phyloP scores from a whole-genome alignment of 1,139 yeast species.

The Taiozyma sp. region DNA sequence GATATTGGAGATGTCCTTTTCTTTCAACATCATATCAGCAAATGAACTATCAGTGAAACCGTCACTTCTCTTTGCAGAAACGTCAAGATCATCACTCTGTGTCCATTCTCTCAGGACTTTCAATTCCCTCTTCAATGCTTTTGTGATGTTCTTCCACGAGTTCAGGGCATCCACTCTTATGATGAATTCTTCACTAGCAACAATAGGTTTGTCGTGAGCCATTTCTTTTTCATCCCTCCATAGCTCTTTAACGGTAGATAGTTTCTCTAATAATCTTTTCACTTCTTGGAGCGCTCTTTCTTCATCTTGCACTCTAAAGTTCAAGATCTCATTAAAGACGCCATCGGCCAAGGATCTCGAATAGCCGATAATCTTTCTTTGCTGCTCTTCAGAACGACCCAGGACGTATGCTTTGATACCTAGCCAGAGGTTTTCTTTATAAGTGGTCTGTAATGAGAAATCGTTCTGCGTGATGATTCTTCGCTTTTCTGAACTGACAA shows the following conservation, averaged over 20 bases:
- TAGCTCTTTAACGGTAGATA: constrained; percentile 65
- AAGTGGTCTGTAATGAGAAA: constrained; percentile 47
- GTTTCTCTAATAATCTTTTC: constrained; percentile 49
- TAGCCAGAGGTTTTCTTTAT: constrained; percentile 62
- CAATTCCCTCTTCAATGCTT: constrained; percentile 58
- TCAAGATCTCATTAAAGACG: constrained; percentile 65
- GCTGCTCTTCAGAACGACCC: constrained; percentile 81
- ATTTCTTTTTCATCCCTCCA: constrained; percentile 83
- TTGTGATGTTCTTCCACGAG: constrained; percentile 80
- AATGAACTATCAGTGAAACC: constrained; percentile 61
- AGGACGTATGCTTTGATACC: constrained; percentile 83
- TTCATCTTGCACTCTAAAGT: constrained; percentile 45
- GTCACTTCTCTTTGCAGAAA: constrained; percentile 32
- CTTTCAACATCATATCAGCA: constrained; percentile 84
- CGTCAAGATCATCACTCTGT: constrained; percentile 75
- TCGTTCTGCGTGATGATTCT: constrained; percentile 55
- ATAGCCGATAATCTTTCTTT: constrained; percentile 64
- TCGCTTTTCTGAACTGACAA: constrained; percentile 85
- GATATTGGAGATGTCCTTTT: constrained; percentile 71
- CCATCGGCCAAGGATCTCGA: constrained; percentile 72
- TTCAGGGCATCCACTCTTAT: constrained; percentile 70
- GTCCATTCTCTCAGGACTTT: constrained; percentile 59
- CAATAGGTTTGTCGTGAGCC: constrained; percentile 72
- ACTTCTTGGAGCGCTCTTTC: constrained; percentile 40
- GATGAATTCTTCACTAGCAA: constrained; percentile 61